Percentiles rank a stretch among this genome's conserved stretches.
Evolutionary conservation across 176 grass and related monocot genomes (phyloP).

Genomic region (Rhynchospora tenuis): DNA sequence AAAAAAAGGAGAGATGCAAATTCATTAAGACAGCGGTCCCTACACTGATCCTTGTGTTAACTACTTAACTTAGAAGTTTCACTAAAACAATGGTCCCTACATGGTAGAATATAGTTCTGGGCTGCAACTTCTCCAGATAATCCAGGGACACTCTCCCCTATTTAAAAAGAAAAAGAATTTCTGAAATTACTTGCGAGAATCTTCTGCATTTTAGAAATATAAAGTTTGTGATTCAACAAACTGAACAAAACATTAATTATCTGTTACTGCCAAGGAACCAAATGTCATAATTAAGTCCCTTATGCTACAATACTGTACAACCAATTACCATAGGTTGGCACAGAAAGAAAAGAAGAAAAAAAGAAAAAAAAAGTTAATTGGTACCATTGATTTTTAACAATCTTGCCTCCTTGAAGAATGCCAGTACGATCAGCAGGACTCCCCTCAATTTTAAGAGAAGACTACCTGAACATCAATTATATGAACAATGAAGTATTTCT

Average conservation of each 20-base stretch:
- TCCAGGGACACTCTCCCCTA: constrained; percentile 60
- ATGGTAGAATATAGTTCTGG: constrained; percentile 59
- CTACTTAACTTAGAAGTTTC: constrained; percentile 69
- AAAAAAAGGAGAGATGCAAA: too few relatives aligned
- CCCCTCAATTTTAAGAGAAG: constrained; percentile 79
- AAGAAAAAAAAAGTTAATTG: neutral
- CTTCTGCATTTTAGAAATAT: neutral
- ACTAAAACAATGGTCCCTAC: constrained; percentile 74
- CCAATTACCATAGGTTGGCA: neutral
- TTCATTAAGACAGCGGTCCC: too few relatives aligned
- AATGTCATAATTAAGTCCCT: neutral
- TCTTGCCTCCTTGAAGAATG: constrained; percentile 73
- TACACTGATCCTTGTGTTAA: too few relatives aligned
- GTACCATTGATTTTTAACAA: constrained; percentile 91
- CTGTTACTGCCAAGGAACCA: neutral
- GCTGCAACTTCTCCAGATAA: constrained; percentile 73
- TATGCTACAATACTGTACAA: neutral
- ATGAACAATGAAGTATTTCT: neutral
- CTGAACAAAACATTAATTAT: neutral
- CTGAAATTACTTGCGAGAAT: neutral
- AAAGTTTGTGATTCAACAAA: neutral
- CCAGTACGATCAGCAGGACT: constrained; percentile 88
- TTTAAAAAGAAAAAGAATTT: constrained; percentile 12
- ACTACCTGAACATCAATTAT: constrained; percentile 45
- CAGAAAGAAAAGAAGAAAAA: neutral